Evolutionary conservation across 495 filamentous ascomycete species (phyloP), one percentile per base, ranked within the genome.

Genomic region (Penicillium daleae): DNA sequence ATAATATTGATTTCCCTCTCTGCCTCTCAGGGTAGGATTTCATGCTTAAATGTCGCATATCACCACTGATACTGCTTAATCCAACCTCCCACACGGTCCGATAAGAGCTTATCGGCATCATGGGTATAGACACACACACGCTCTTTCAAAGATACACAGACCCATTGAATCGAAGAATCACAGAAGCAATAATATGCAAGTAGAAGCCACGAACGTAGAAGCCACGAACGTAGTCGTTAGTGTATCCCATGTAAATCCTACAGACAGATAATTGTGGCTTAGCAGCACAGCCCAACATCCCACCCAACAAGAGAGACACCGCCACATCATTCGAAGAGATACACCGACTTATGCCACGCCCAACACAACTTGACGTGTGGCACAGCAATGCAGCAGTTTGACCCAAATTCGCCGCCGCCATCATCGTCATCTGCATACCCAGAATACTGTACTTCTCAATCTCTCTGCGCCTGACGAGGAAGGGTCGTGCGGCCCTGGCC

Each of bases 361-460:
- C n/a, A 44, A 44, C 19, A 17, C 17, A 44, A 44, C 29, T 48
- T 1, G 42, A 48, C 19, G n/a, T 48, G 44, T 29, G 15, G 46
- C 42, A 50, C 46, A 27, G 21, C 24, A 50, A n/a, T 50, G 3
- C 24, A 49, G 24, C 19, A 42, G n/a, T 3, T 15, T 3, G 5
- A 8, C 3, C 24, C 4, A 17, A 19, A 24, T 54, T n/a, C 29
- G 51, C 27, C 51, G 24, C 48, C 62, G 68, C 68, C 66, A 60
- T 71, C 63, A 55, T 50, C 66, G 68, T 68, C 66, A 71, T 68
- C 50, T 12, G 51, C 15, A 55, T 46, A n/a, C n/a, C n/a, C n/a
- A n/a, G n/a, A n/a, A 57, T 29, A 56, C 29, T 51, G 52, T 63
- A 6, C 57, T 60, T 12, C 40, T 26, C 21, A 57, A 10, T 26